Base-by-base conservation (phyloP, 441 rosid genomes). In the Iberis amara region DNA sequence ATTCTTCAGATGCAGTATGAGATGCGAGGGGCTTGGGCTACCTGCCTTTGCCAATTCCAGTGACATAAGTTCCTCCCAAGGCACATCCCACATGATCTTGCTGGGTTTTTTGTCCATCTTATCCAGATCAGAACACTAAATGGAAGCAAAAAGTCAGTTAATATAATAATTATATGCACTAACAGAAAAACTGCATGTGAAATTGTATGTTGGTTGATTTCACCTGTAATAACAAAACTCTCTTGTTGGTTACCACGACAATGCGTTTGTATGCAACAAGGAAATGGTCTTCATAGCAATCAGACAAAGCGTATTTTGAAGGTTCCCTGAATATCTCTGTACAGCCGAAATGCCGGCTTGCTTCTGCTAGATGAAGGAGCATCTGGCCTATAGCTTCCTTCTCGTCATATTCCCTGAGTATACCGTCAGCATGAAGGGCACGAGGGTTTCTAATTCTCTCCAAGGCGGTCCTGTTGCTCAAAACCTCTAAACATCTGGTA, bases 371-470 rank as follows among this genome's bases (percentile, higher is more conserved):
- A 68, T 85, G 79, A 61, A 94, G 95, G 42, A 80, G 68, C 97
- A 81, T 89, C 99, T 94, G 97, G 42, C 99, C 99, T 40, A 77
- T 57, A 62, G 99, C 99, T 71, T 86, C 99, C 78, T 71, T 80
- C 66, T 86, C 96, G 71, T 76, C 73, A 71, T 89, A 89, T 59
- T 86, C 89, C 60, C 91, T 70, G 50, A 94, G 81, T 45, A 94
- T 59, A 65, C 94, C 76, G 71, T 94, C 88, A 11, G 82, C 76
- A 65, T 65, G 85, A 71, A 79, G 83, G 59, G 89, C 94, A 64
- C 99, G 83, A 21, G 99, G 97, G 57, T 89, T 81, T 79, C 99
- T 85, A 66, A 85, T 73, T 62, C 96, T 85, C 56, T 89, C 87
- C 51, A 69, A 63, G 56, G 77, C 64, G 51, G 83, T 73, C 68